Base-by-base conservation (phyloP, 495 filamentous ascomycete genomes). In the Talaromyces nanjingensis region DNA sequence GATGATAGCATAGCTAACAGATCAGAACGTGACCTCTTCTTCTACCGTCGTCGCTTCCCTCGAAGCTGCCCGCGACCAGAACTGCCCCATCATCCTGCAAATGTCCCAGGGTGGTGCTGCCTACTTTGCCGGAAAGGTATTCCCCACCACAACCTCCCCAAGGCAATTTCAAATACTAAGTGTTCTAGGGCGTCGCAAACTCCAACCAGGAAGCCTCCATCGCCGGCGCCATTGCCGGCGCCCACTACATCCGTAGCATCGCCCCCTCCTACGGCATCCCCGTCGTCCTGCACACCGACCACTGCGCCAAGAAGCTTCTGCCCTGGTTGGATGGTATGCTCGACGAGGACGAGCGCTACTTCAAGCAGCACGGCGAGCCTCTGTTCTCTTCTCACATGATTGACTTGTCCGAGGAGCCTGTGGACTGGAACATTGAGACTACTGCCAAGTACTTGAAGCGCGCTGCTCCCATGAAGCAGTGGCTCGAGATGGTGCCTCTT, bases 341-440 rank as follows among this genome's bases (percentile, higher is more conserved):
- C 57, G 91, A 92, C 67, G 89, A 82, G 61, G 92, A 97, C 73
- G 96, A 99, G 87, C 79, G 77, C 60, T 91, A 93, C 82, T 96
- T 93, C 89, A 93, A 96, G 84, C 72, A 86, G 71, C 87, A 96
- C 76, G 90, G 90, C 76, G 88, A 92, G 75, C 94, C 96, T 63
- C 89, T 98, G 55, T 99, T 93, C 86, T 91, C 87, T 71, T 87
- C 81, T 69, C 94, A 99, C 85, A 98, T 99, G 94, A 96, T 99
- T 70, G 94, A 98, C 77, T 74, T 98, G 71, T 88, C 85, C 37
- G 93, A 97, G 83, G 94, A 98, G 81, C 73, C 81, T 31, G 87
- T 96, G 60, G 86, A 93, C 39, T 87, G 82, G 75, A 99, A 99
- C 86, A 93, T 99, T 70, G 67, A 86, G 65, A 96, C 91, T 69